Percentiles rank a stretch among this genome's conserved stretches.
phyloP scores from a whole-genome alignment of 2,329 filamentous ascomycete species.

The Byssochlamys sp. region DNA sequence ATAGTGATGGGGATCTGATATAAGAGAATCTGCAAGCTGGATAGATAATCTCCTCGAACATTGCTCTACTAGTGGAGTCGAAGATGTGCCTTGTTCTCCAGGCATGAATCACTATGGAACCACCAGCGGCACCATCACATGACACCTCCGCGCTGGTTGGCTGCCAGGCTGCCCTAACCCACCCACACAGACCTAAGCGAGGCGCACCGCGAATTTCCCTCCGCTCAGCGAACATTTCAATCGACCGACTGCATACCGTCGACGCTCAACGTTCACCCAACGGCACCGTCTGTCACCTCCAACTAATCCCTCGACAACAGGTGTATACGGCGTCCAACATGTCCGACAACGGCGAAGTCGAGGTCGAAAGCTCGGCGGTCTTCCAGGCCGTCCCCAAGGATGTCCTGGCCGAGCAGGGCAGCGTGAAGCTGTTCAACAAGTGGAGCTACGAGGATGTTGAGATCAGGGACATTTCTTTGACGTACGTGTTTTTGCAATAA shows the following conservation, averaged over 20 bases:
- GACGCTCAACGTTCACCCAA: slow-evolving; percentile 29
- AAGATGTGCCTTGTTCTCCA: neutral
- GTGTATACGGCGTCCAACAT: slow-evolving; percentile 51
- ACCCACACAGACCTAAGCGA: slow-evolving; percentile 35
- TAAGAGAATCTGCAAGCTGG: too few species aligned
- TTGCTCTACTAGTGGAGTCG: neutral
- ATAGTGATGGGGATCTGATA: too few species aligned
- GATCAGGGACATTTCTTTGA: slow-evolving; percentile 98
- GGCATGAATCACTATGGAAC: neutral
- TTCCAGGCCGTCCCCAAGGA: slow-evolving; percentile 87
- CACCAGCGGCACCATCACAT: slow-evolving; percentile 14
- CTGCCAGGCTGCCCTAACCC: slow-evolving; percentile 25
- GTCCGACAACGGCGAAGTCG: slow-evolving; percentile 92
- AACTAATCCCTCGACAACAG: slow-evolving; percentile 32
- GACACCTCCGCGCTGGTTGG: slow-evolving; percentile 14
- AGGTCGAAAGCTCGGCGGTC: slow-evolving; percentile 64
- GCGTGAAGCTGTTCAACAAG: slow-evolving; percentile 96
- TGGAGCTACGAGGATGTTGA: slow-evolving; percentile 98
- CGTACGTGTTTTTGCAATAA: slow-evolving; percentile 57
- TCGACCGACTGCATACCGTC: slow-evolving; percentile 24
- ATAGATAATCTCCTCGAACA: too few species aligned
- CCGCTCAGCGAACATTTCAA: slow-evolving; percentile 24
- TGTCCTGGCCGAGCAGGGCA: slow-evolving; percentile 76
- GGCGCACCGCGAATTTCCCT: slow-evolving; percentile 32
- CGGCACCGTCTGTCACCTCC: slow-evolving; percentile 18